These are phyloP conservation scores for Suhomyces sp. DNA, from an alignment of 805 yeast genomes.

Conservation along the genomic window DNA sequence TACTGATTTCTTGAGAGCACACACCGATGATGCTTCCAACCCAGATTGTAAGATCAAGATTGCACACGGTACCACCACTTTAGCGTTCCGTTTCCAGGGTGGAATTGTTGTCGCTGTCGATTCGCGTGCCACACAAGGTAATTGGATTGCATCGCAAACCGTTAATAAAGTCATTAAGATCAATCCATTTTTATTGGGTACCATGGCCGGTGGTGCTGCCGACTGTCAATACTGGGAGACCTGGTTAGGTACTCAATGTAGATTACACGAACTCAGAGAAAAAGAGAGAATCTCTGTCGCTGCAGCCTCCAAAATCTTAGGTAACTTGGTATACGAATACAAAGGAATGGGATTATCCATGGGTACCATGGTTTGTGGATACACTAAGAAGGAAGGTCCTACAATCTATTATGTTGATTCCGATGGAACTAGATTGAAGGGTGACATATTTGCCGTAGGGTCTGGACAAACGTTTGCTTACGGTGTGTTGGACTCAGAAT, in stretches of 20 bases:
- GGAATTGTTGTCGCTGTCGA: slow-evolving; percentile 97
- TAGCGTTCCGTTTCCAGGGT: slow-evolving; percentile 93
- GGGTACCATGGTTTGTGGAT: slow-evolving; percentile 99
- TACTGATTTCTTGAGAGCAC: slow-evolving; percentile 92
- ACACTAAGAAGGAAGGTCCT: slow-evolving; percentile 93
- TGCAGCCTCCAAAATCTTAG: slow-evolving; percentile 91
- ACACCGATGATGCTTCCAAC: slow-evolving; percentile 90
- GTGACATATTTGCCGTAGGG: slow-evolving; percentile 95
- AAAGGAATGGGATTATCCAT: slow-evolving; percentile 98
- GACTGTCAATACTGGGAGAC: slow-evolving; percentile 99
- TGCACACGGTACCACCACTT: slow-evolving; percentile 98
- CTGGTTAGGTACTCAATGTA: slow-evolving; percentile 96
- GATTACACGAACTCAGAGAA: slow-evolving; percentile 90
- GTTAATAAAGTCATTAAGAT: slow-evolving; percentile 97
- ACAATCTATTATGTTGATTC: slow-evolving; percentile 94
- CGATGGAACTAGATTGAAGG: slow-evolving; percentile 93
- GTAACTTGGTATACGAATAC: slow-evolving; percentile 87
- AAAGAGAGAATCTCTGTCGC: slow-evolving; percentile 94
- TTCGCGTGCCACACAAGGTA: slow-evolving; percentile 96
- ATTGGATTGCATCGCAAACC: slow-evolving; percentile 97
- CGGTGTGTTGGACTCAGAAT: slow-evolving; percentile 93
- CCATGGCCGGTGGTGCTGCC: slow-evolving; percentile 99
- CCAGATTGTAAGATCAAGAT: slow-evolving; percentile 94
- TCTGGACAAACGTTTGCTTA: slow-evolving; percentile 99
- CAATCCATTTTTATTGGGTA: slow-evolving; percentile 91